These are phyloP conservation scores for Russula sp. DNA, from an alignment of 768 basidiomycete genomes.

Conservation along the genomic window DNA sequence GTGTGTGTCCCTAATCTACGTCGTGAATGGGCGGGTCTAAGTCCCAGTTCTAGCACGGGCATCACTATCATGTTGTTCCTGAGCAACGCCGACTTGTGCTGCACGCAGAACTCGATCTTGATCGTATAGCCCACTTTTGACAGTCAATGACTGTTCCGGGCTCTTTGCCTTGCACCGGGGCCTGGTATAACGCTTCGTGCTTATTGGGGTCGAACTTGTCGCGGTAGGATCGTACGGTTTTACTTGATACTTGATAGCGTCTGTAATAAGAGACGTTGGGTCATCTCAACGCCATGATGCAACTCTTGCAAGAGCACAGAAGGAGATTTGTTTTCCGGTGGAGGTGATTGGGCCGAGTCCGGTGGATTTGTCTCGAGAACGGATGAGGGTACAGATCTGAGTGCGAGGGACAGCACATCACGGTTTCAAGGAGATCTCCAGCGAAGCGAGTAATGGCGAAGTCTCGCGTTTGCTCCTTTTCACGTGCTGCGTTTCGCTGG, in stretches of 20 bases:
- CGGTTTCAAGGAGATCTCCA: slow-evolving; percentile 80
- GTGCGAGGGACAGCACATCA: slow-evolving; percentile 86
- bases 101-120: slow-evolving; percentile 91
- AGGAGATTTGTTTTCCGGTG: slow-evolving; percentile 48
- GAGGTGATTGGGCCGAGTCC: slow-evolving; percentile 16
- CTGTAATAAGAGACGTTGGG: slow-evolving; percentile 83
- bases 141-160: slow-evolving; percentile 89
- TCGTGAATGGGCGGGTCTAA: slow-evolving; percentile 22
- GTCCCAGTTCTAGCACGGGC: slow-evolving; percentile 15
- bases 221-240: slow-evolving; percentile 86
- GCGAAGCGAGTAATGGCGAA: slow-evolving; percentile 94
- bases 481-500: slow-evolving; percentile 85
- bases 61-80: slow-evolving; percentile 48
- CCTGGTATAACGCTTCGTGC: slow-evolving; percentile 95
- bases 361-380: slow-evolving; percentile 37
- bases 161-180: slow-evolving; percentile 83
- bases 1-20: slow-evolving; percentile 37
- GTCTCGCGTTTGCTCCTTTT: slow-evolving; percentile 89
- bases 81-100: slow-evolving; percentile 94
- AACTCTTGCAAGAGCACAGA: slow-evolving; percentile 64
- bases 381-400: slow-evolving; percentile 69
- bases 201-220: slow-evolving; percentile 92
- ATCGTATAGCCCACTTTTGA: slow-evolving; percentile 91
- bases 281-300: slow-evolving; percentile 86
- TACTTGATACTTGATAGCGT: slow-evolving; percentile 89